Evolutionary conservation across 1,139 yeast species (phyloP), one percentile per base, ranked within the genome.

Genomic region (Pichia sorboxylosa): DNA sequence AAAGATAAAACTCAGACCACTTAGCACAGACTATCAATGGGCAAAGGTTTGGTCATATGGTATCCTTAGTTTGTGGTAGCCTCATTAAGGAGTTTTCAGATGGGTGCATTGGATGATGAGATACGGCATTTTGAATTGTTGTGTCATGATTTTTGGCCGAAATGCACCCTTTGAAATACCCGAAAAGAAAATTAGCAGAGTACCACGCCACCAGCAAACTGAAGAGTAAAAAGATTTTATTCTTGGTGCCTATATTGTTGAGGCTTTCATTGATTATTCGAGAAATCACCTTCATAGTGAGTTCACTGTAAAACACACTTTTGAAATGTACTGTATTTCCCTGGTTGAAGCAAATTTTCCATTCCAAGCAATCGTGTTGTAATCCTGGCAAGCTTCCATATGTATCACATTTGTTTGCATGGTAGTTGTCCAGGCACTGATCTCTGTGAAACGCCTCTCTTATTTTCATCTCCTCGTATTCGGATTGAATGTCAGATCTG

Each of bases 231-330:
- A 74, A 59, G 8, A 63, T 23, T 36, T 73, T 62, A 13, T 78
- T 70, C 47, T 75, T 69, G 23, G 64, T 48, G 4, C 80, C 74
- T 28, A 80, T 63, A 0, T 82, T 81, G 41, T 76, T 81, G 14
- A 77, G 61, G 38, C 78, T 61, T 0, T 78, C 65, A 44, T 76
- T 76, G n/a, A 77, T 40, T 9, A 77, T 60, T 36, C 71, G 57
- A 0, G 84, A 85, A 3, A 78, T 44, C 0, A 79, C 72, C 37
- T 72, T 72, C 0, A 83, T 82, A 51, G 76, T 67, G 11, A 77
- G 60, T 19, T 24, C 70, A 55, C 48, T 58, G 39, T 40, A 61
- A 21, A 32, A 29, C 9, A 30, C 17, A 5, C 32, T 28, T 11
- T 13, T 25, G 3, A 28, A 31, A 13, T 31, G 35, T 48, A 41